Conservation (phyloP, 371 early-diverging fungal species). For the Mycotypha africana region DNA sequence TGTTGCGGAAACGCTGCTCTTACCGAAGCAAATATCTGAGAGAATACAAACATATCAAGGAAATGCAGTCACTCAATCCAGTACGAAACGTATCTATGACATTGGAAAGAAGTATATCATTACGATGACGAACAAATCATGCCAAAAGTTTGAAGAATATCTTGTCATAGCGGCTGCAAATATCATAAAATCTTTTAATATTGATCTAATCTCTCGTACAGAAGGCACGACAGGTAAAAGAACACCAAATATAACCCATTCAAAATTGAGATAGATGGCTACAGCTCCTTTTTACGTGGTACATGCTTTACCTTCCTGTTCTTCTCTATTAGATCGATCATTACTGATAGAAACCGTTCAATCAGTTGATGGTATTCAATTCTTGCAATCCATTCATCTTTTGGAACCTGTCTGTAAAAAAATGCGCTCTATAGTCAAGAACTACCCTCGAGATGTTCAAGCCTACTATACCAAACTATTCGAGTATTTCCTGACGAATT, state of each 20-base stretch:
- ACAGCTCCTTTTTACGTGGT: too few species aligned
- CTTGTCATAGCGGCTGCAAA: too few species aligned
- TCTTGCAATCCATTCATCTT: slow-evolving; percentile 19
- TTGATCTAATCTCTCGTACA: slow-evolving; percentile 30
- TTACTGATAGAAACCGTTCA: slow-evolving; percentile 18
- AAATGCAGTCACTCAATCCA: slow-evolving; percentile 12
- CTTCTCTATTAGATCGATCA: not conserved
- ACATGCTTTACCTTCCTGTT: too few species aligned
- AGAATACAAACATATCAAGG: slow-evolving; percentile 19
- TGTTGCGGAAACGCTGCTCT: slow-evolving; percentile 16
- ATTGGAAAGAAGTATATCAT: slow-evolving; percentile 9
- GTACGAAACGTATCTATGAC: slow-evolving; percentile 6
- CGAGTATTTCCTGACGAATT: slow-evolving; percentile 35
- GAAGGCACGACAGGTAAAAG: slow-evolving; percentile 26
- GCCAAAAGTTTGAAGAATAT: too few species aligned
- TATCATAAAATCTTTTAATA: slow-evolving; percentile 3
- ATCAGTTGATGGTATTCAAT: slow-evolving; percentile 20
- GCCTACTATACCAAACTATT: slow-evolving; percentile 33
- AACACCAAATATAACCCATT: too few species aligned
- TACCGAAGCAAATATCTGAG: slow-evolving; percentile 26
- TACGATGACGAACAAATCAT: slow-evolving; percentile 5
- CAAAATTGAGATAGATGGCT: too few species aligned
- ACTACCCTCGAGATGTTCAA: slow-evolving; percentile 6
- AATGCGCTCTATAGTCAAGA: not conserved
- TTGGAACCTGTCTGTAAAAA: slow-evolving; percentile 20